Conservation (phyloP, 352 stramenopile genomes). For the Globisporangium irregulare region DNA sequence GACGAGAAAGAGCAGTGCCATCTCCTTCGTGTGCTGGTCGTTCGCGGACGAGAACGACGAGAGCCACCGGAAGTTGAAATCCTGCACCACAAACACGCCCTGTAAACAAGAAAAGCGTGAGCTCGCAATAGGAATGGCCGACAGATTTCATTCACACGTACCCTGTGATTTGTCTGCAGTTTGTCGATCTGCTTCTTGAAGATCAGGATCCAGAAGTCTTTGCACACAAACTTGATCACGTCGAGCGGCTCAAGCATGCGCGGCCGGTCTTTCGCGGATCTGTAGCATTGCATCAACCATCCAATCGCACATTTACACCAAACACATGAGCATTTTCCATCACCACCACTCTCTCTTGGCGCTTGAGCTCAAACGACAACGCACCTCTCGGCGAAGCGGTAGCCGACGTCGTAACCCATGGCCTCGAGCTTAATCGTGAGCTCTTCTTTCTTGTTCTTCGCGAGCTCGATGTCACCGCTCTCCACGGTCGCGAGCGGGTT, state of each 20-base stretch:
- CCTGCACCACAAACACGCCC: slow-evolving; percentile 94
- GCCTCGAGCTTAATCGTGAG: slow-evolving; percentile 79
- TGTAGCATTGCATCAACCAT: slow-evolving; percentile 7
- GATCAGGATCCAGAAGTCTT: slow-evolving; percentile 97
- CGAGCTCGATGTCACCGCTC: slow-evolving; percentile 38
- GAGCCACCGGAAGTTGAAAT: slow-evolving; percentile 94
- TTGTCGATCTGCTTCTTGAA: slow-evolving; percentile 99
- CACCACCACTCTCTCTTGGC: not conserved
- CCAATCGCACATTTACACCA: not conserved
- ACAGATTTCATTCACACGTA: slow-evolving; percentile 19
- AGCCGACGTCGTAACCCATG: slow-evolving; percentile 87
- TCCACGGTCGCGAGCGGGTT: slow-evolving; percentile 18
- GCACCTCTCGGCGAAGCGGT: slow-evolving; percentile 75
- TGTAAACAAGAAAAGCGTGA: slow-evolving; percentile 11
- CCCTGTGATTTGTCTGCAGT: slow-evolving; percentile 96
- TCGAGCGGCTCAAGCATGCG: slow-evolving; percentile 90
- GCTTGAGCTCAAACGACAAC: not conserved
- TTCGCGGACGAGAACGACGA: slow-evolving; percentile 71
- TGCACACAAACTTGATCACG: slow-evolving; percentile 98
- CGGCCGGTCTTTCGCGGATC: slow-evolving; percentile 61
- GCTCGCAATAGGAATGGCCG: no score
- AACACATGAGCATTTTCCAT: not conserved
- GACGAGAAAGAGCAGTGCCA: slow-evolving; percentile 92
- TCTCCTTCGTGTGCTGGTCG: slow-evolving; percentile 85
- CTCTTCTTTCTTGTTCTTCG: slow-evolving; percentile 65